Percentiles rank a stretch among this genome's conserved stretches.
phyloP scores from a whole-genome alignment of 257 asterid genomes.

The Solanum medicagineum region DNA sequence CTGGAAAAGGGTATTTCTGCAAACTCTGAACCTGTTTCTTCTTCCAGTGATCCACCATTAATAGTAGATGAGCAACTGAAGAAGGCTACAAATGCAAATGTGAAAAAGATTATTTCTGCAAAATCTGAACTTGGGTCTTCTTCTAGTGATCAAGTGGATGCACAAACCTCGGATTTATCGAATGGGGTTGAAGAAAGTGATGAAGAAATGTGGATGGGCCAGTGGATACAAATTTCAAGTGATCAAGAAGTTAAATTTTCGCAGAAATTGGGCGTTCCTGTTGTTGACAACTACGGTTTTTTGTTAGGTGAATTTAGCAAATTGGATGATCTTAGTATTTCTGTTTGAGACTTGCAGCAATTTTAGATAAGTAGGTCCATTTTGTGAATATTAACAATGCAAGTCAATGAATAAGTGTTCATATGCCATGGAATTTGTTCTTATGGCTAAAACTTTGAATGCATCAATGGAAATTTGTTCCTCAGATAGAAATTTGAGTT shows the following conservation, averaged over 20 bases:
- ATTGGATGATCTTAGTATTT: conserved; percentile 8
- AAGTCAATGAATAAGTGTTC: background rate
- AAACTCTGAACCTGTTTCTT: background rate
- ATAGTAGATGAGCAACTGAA: background rate
- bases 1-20: background rate
- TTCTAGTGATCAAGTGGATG: background rate
- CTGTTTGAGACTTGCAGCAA: background rate
- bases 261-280: background rate
- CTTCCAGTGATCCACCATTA: background rate
- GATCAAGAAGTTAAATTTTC: background rate
- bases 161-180: background rate
- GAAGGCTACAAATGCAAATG: background rate
- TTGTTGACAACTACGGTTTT: conserved; percentile 6
- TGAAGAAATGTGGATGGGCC: background rate
- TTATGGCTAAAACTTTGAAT: background rate
- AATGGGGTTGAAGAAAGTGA: background rate
- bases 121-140: background rate
- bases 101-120: background rate
- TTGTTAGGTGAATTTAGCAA: conserved; percentile 7
- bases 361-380: background rate
- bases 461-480: background rate
- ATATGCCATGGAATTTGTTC: background rate
- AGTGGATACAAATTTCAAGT: background rate
- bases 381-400: background rate
- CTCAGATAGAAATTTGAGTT: background rate